Evolutionary conservation across 2,329 filamentous ascomycete genomes (phyloP).

Genomic region (Aureobasidium subglaciale): DNA sequence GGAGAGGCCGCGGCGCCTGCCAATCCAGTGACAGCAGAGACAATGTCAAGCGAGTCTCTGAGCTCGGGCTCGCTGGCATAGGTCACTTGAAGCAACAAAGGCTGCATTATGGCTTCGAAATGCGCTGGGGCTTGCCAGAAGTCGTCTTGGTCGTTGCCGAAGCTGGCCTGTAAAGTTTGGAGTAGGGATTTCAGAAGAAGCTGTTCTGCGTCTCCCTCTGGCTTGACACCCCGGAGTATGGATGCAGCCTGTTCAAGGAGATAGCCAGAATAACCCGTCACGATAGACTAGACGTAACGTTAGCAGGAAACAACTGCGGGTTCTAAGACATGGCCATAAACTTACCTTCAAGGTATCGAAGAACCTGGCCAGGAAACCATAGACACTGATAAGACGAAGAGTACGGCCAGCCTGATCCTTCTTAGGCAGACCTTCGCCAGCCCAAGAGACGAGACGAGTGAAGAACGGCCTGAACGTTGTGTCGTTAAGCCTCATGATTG

Average conservation of each 20-base stretch:
- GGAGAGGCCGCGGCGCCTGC: slow-evolving; percentile 74
- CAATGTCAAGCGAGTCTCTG: slow-evolving; percentile 42
- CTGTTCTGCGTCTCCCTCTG: slow-evolving; percentile 43
- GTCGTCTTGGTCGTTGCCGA: slow-evolving; percentile 83
- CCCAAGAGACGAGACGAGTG: slow-evolving; percentile 77
- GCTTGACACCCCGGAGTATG: slow-evolving; percentile 45
- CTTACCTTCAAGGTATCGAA: slow-evolving; percentile 67
- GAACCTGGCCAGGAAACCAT: slow-evolving; percentile 71
- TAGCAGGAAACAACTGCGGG: not conserved
- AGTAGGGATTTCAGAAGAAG: slow-evolving; percentile 65
- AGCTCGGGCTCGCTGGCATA: slow-evolving; percentile 25
- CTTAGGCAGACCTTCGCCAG: slow-evolving; percentile 53
- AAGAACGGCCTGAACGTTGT: slow-evolving; percentile 89
- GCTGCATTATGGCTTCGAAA: slow-evolving; percentile 64
- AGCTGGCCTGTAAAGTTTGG: slow-evolving; percentile 64
- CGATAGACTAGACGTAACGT: slow-evolving; percentile 55
- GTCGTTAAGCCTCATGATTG: slow-evolving; percentile 96
- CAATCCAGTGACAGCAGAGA: slow-evolving; percentile 72
- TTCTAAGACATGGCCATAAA: not conserved
- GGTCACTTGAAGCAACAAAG: slow-evolving; percentile 59
- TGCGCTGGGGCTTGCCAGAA: slow-evolving; percentile 94
- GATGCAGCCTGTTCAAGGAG: slow-evolving; percentile 67
- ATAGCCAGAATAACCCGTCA: slow-evolving; percentile 85
- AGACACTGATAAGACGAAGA: slow-evolving; percentile 67
- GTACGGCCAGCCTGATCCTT: slow-evolving; percentile 52